Base-by-base conservation (phyloP, 2,329 filamentous ascomycete genomes). In the Fusarium brachygibbosum region DNA sequence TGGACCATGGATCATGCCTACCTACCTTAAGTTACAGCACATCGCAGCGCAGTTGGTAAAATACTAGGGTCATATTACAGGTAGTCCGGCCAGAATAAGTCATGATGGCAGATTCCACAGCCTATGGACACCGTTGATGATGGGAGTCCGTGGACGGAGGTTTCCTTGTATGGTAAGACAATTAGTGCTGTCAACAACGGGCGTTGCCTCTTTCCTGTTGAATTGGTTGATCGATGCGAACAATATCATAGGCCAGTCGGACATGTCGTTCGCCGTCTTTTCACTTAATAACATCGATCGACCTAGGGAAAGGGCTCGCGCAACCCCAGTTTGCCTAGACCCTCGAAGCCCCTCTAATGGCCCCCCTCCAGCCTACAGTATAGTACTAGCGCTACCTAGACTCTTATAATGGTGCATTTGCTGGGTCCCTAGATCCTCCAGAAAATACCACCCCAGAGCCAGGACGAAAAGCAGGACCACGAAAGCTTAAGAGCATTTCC, bases 311-410 rank as follows among this genome's bases (percentile, higher is more conserved):
- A 71, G 54, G 61, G 57, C 71, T 68, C 63, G 52, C 62, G 59
- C 61, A 56, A 74, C 71, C 71, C 70, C 71, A 71, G 72, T 71
- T 68, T 74, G 71, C 68, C 71, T 46, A 72, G 69, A 61, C 71
- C 55, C 60, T 49, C 51, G 49, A 57, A 62, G 65, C 62, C 71
- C 69, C 38, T 41, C 69, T 55, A 67, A 58, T 55, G 34, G 13
- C 42, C 50, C 58, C 53, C 58, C 63, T 65, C 63, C 34, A 57
- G 46, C 32, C 53, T 50, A 45, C 34, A 25, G 34, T 50, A 51
- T 13, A 40, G 34, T 29, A 40, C 48, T 51, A 51, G 48, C 48
- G 48, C n/a, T 51, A 19, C 48, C 66, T 56, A 63, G 60, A 63
- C 53, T 52, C 60, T 54, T 46, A 65, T 66, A 53, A 66, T 67